Evolutionary conservation across 139 green algal species (phyloP).

Genomic region (Picochlorum costavermella): DNA sequence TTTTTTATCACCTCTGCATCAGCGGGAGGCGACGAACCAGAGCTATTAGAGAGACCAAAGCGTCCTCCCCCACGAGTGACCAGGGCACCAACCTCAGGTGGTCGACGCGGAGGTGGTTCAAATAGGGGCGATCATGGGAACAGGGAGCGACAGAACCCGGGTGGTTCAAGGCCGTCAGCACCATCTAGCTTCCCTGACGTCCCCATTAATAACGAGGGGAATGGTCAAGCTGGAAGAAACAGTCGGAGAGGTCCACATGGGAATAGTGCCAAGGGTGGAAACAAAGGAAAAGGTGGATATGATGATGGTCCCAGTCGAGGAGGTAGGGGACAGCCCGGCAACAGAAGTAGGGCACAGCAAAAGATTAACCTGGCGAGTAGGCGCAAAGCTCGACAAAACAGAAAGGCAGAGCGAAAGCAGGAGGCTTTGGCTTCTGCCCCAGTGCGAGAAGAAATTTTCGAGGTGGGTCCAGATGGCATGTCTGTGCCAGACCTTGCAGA

Average conservation of each 20-base stretch:
- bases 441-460: constrained; percentile 84
- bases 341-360: not conserved
- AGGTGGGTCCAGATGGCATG: constrained; percentile 85
- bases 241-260: no score
- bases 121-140: not conserved
- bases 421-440: constrained; percentile 27
- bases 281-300: no score
- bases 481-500: constrained; percentile 69
- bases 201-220: no score
- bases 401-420: constrained; percentile 36
- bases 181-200: no score
- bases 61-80: constrained; percentile 6
- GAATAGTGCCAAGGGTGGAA: no score
- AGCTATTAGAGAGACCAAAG: constrained; percentile 6
- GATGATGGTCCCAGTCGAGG: no score
- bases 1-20: not conserved
- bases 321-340: no score
- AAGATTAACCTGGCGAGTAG: constrained; percentile 18
- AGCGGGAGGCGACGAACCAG: not conserved
- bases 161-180: no score
- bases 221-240: no score
- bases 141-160: no score
- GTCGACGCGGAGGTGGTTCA: not conserved
- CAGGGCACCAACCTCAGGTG: not conserved
- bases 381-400: constrained; percentile 38